Evolutionary conservation across 176 grass and related monocot genomes (phyloP).

Genomic region (Musa itinerans): DNA sequence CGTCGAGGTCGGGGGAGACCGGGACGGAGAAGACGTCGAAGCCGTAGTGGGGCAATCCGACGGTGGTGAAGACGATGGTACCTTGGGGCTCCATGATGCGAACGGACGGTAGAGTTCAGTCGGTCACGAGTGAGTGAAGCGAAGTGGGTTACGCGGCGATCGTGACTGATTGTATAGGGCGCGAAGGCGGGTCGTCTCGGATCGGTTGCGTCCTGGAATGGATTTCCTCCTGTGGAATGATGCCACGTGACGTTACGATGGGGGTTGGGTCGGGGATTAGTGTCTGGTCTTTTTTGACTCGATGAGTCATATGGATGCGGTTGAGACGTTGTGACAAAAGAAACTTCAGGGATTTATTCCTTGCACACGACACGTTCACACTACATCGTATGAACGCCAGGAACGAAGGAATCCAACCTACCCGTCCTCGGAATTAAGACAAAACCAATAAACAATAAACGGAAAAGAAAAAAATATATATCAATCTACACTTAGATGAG

Average conservation of each 20-base stretch:
- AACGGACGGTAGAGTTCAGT: background rate
- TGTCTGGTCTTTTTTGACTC: no score
- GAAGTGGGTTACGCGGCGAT: background rate
- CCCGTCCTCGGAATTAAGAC: no score
- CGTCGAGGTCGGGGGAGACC: constrained; percentile 11
- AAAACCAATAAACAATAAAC: no score
- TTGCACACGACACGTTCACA: background rate
- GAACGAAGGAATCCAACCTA: background rate
- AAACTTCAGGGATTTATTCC: background rate
- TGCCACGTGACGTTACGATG: no score
- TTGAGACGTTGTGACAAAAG: background rate
- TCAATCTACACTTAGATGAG: no score
- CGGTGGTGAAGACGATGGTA: constrained; percentile 50
- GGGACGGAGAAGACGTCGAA: constrained; percentile 91
- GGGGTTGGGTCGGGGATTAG: no score
- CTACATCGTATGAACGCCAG: background rate
- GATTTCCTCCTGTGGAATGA: no score
- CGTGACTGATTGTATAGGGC: no score
- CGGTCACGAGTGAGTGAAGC: background rate
- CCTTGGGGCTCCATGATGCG: constrained; percentile 59
- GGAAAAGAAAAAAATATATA: no score
- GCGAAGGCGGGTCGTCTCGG: no score
- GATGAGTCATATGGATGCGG: no score
- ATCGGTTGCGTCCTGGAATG: no score
- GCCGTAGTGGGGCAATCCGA: constrained; percentile 59